Evolutionary conservation across 768 basidiomycete species (phyloP).

Genomic region (Lepiota subincarnata): DNA sequence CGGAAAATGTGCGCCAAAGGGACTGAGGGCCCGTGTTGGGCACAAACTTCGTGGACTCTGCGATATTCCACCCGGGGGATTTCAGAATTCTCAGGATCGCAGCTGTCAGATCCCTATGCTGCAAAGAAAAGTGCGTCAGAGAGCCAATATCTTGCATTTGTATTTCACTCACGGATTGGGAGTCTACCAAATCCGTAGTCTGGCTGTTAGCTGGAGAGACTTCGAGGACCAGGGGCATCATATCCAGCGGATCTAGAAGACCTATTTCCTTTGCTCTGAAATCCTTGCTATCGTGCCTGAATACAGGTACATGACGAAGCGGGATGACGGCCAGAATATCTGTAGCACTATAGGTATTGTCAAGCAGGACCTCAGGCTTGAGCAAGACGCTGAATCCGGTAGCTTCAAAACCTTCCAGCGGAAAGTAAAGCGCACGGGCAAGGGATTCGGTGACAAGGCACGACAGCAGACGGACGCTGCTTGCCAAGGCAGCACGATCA

Average conservation of each 20-base stretch:
- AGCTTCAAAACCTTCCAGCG: slow-evolving; percentile 28
- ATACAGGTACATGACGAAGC: slow-evolving; percentile 42
- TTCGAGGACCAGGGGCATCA: slow-evolving; percentile 35
- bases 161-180: not conserved
- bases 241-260: slow-evolving; percentile 53
- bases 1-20: slow-evolving; percentile 42
- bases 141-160: not conserved
- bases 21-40: slow-evolving; percentile 30
- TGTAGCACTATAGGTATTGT: slow-evolving; percentile 24
- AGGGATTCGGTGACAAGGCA: slow-evolving; percentile 58
- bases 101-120: slow-evolving; percentile 27
- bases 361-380: slow-evolving; percentile 20
- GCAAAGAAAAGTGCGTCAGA: slow-evolving; percentile 5
- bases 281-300: slow-evolving; percentile 32
- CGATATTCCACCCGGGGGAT: slow-evolving; percentile 24
- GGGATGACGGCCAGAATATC: slow-evolving; percentile 47
- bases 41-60: slow-evolving; percentile 18
- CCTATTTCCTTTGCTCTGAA: slow-evolving; percentile 36
- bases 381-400: slow-evolving; percentile 41
- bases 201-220: not conserved
- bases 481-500: slow-evolving; percentile 45
- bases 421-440: slow-evolving; percentile 42
- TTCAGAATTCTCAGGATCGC: slow-evolving; percentile 23
- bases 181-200: not conserved
- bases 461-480: slow-evolving; percentile 46